Evolutionary conservation across 257 asterid species (phyloP).

Genomic region (Echium plantagineum): DNA sequence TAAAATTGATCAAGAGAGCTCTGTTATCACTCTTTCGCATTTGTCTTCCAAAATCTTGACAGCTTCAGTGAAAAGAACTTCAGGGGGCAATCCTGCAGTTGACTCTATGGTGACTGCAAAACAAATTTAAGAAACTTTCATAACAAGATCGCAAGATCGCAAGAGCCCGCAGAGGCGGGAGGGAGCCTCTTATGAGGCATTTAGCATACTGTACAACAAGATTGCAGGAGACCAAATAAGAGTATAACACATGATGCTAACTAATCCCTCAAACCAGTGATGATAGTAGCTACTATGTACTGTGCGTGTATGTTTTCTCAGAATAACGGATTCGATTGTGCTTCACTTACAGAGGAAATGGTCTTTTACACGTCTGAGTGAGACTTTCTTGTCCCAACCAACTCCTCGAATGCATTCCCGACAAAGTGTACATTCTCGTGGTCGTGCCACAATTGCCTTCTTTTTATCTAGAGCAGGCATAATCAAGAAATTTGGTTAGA

Average conservation of each 20-base stretch:
- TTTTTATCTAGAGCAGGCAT: background rate
- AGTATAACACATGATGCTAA: conserved; percentile 2
- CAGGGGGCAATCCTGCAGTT: conserved; percentile 85
- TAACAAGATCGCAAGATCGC: no score
- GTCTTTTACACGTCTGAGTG: conserved; percentile 71
- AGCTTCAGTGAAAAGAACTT: conserved; percentile 76
- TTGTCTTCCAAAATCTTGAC: conserved; percentile 83
- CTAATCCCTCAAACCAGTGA: no score
- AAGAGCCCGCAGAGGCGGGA: no score
- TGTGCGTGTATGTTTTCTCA: no score
- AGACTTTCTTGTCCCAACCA: conserved; percentile 65
- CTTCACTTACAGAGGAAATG: no score
- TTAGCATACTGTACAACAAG: no score
- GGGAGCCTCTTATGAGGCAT: no score
- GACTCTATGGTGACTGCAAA: conserved; percentile 76
- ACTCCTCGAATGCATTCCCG: conserved; percentile 83
- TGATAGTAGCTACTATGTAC: no score
- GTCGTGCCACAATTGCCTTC: conserved; percentile 65
- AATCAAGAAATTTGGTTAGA: background rate
- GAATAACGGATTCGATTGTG: no score
- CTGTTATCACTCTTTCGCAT: conserved; percentile 66
- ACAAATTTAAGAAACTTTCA: no score
- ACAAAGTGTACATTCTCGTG: conserved; percentile 81
- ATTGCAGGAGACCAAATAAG: background rate
- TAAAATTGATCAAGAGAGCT: conserved; percentile 49